Base-by-base conservation (phyloP, 192 early-diverging fungal genomes). In the Backusella sp. region DNA sequence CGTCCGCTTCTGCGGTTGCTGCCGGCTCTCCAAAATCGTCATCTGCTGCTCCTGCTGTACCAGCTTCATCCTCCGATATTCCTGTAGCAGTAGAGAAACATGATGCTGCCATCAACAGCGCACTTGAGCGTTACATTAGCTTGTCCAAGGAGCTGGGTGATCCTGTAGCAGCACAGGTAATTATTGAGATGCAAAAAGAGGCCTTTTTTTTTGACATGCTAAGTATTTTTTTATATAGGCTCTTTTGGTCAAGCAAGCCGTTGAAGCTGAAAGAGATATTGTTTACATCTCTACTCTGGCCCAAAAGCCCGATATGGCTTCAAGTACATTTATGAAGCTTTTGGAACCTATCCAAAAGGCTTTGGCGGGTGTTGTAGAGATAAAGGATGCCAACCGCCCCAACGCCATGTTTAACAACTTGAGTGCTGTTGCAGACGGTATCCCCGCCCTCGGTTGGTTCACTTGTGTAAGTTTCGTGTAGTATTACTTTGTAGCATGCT, bases 361-460 rank as follows among this genome's bases (percentile, higher is more conserved):
- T 26, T 86, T 99, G 26, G 84, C 82, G 74, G 83, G 88, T 59
- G 85, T 92, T 66, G 85, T 89, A 73, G 88, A 87, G 39, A 72
- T 98, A 41, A 89, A 88, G 49, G 95, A 98, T 59, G 89, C 87
- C 72, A 95, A 96, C 85, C 86, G 98, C 41, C 81, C 91, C 19
- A 89, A 85, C 32, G 87, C 91, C 41, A 74, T 90, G 34, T 94
- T 91, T 79, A 93, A 92, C 80, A 94, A 97, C 76, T 84, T 99
- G 75, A 90, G 92, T 35, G 84, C 91, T 12, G 91, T 99, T 19
- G 91, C 91, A 53, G 97, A 99, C 76, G 95, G 95, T 78, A 90
- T 95, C 66, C 88, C 93, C 26, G 97, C 94, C 28, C 89, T 99
- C 73, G 94, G 94, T 26, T 99, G 98, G 98, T 93, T 98, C 41